These are phyloP conservation scores for Claviceps fusiformis DNA, from an alignment of 2,329 filamentous ascomycete species.

Conservation along the genomic window DNA sequence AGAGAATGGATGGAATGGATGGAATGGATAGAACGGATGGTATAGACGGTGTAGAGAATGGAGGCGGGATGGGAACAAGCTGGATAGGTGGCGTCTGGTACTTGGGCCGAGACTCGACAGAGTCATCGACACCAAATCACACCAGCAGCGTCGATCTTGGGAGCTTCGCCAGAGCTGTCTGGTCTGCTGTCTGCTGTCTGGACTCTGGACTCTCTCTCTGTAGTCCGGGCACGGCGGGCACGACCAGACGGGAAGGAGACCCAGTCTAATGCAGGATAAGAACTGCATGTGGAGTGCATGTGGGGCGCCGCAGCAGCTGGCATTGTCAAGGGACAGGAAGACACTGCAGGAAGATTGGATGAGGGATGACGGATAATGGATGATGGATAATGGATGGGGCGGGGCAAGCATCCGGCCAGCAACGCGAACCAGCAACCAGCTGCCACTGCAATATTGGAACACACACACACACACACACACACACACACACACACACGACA, in stretches of 20 bases:
- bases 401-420: no score
- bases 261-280: no score
- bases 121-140: not conserved
- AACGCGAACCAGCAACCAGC: not conserved
- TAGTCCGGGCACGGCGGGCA: not conserved
- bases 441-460: no score
- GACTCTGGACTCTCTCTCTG: no score
- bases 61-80: not conserved
- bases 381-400: not conserved
- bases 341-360: not conserved
- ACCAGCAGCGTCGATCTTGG: not conserved
- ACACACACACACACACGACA: no score
- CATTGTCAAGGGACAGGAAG: not conserved
- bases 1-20: not conserved
- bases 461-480: no score
- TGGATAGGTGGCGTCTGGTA: not conserved
- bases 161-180: not conserved
- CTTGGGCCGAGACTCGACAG: not conserved
- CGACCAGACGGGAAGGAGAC: not conserved
- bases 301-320: not conserved
- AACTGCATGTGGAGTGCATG: not conserved
- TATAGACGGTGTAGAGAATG: not conserved
- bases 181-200: no score
- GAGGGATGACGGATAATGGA: not conserved
- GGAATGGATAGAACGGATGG: not conserved